Conservation (phyloP, 2,329 filamentous ascomycete species). For the Xylaria sp. region DNA sequence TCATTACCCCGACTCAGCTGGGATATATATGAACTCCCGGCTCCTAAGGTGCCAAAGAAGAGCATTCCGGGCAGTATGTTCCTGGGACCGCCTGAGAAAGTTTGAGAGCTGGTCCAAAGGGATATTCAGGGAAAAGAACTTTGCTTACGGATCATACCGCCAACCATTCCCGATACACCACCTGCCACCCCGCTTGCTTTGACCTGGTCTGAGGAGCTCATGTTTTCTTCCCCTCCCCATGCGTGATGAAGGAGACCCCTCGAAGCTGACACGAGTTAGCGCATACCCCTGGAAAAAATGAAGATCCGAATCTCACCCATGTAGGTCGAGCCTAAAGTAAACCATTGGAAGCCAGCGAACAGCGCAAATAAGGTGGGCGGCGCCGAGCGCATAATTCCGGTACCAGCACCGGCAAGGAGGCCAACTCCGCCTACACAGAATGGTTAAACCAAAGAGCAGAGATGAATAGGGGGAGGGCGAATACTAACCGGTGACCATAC, state of each 20-base stretch:
- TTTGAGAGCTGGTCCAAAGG: constrained; percentile 14
- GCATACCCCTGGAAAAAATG: neutral
- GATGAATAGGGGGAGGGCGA: neutral
- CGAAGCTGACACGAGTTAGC: constrained; percentile 48
- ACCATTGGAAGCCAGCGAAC: constrained; percentile 80
- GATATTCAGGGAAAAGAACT: neutral
- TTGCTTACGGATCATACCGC: constrained; percentile 58
- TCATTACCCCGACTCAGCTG: constrained; percentile 27
- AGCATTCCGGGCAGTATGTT: constrained; percentile 59
- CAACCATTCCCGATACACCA: constrained; percentile 68
- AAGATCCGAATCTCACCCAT: constrained; percentile 61
- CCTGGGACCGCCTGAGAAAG: constrained; percentile 53
- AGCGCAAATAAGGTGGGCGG: constrained; percentile 73
- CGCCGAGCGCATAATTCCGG: constrained; percentile 72
- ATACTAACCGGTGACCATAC: constrained; percentile 37
- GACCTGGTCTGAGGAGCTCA: constrained; percentile 64
- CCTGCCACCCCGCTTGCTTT: constrained; percentile 75
- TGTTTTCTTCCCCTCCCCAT: constrained; percentile 56
- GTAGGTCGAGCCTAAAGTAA: constrained; percentile 75
- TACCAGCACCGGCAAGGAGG: constrained; percentile 67
- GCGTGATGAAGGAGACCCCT: constrained; percentile 53
- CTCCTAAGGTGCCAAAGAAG: constrained; percentile 53
- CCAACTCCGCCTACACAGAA: constrained; percentile 58
- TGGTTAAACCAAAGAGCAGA: constrained; percentile 26
- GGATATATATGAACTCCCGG: constrained; percentile 42